phyloP scores from a whole-genome alignment of 1,284 basidiomycete genomes.

The Moniliophthora roreri region DNA sequence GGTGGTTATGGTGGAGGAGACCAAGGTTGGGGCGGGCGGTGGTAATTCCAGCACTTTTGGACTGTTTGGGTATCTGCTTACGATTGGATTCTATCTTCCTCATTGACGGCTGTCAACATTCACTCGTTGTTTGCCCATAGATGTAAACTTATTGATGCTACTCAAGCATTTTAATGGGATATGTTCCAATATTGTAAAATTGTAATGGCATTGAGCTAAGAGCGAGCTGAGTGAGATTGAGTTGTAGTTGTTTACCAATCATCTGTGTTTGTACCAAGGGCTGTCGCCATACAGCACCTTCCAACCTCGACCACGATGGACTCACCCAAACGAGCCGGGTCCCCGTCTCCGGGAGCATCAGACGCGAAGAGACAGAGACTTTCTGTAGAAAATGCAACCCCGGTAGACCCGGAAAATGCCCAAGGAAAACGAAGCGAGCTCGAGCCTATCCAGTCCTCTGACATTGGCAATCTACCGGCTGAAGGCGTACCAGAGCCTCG shows the following conservation, averaged over 20 bases:
- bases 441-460: constrained; percentile 68
- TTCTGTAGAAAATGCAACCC: constrained; percentile 57
- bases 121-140: constrained; percentile 2
- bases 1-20: constrained; percentile 35
- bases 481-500: constrained; percentile 42
- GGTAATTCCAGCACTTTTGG: constrained; percentile 26
- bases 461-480: constrained; percentile 70
- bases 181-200: not conserved
- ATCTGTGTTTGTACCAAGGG: constrained; percentile 1
- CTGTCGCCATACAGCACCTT: constrained; percentile 5
- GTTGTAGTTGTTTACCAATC: not conserved
- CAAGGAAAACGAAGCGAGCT: constrained; percentile 74
- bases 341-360: constrained; percentile 13
- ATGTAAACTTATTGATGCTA: not conserved
- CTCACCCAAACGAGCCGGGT: constrained; percentile 15
- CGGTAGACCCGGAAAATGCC: constrained; percentile 75
- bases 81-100: not conserved
- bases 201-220: not conserved
- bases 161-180: not conserved
- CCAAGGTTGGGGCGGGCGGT: constrained; percentile 39
- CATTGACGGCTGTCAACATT: not conserved
- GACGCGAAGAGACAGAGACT: constrained; percentile 13
- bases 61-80: not conserved
- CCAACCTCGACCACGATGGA: constrained; percentile 10
- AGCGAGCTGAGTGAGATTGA: not conserved